Conservation (phyloP, 2,329 filamentous ascomycete genomes). For the Colletotrichum ledebouriae region DNA sequence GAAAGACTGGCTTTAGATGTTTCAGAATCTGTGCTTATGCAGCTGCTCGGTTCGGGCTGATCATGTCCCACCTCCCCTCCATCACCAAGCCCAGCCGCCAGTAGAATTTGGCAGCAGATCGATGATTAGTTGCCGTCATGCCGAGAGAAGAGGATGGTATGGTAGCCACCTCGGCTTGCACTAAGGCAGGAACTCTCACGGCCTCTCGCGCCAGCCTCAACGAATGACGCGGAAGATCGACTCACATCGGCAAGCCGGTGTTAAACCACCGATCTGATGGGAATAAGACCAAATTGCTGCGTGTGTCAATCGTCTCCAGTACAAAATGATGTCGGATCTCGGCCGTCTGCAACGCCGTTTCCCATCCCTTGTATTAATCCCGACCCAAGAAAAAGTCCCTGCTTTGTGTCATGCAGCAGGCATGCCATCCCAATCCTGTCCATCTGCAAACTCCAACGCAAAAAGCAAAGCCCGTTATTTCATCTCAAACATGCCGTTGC, state of each 20-base stretch:
- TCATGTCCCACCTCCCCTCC: constrained; percentile 18
- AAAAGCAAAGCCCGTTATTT: constrained; percentile 37
- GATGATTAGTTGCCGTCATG: constrained; percentile 24
- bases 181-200: constrained; percentile 36
- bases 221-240: constrained; percentile 37
- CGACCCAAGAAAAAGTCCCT: constrained; percentile 36
- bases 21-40: constrained; percentile 42
- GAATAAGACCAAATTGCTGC: constrained; percentile 25
- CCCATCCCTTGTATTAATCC: constrained; percentile 33
- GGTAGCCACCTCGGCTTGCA: constrained; percentile 9
- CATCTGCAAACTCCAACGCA: constrained; percentile 40
- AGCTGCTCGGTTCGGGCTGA: constrained; percentile 37
- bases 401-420: constrained; percentile 30
- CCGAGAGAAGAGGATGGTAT: constrained; percentile 32
- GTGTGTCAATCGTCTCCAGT: constrained; percentile 32
- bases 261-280: not conserved
- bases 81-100: constrained; percentile 13
- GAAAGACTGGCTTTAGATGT: constrained; percentile 7
- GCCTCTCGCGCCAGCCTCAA: not conserved
- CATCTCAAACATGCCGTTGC: constrained; percentile 38
- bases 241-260: constrained; percentile 5
- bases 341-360: constrained; percentile 38
- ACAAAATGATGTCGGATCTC: constrained; percentile 36
- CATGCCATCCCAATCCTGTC: constrained; percentile 29
- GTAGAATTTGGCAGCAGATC: constrained; percentile 19